phyloP scores from a whole-genome alignment of 345 rosid genomes.

The Clarkia xantiana region DNA sequence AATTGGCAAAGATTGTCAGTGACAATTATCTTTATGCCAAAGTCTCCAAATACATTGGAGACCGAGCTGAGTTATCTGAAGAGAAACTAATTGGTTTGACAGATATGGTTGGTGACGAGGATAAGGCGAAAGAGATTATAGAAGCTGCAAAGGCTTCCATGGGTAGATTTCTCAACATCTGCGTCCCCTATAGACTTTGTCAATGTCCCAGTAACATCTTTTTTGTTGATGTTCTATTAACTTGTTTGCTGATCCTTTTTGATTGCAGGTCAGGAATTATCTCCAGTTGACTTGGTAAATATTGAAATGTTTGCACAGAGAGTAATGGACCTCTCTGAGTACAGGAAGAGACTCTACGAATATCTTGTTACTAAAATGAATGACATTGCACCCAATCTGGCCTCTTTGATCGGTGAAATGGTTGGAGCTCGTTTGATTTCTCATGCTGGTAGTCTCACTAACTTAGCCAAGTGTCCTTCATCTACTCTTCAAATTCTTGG shows the following conservation, averaged over 20 bases:
- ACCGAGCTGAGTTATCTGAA: constrained; percentile 56
- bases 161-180: constrained; percentile 33
- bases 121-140: constrained; percentile 71
- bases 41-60: constrained; percentile 55
- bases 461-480: constrained; percentile 95
- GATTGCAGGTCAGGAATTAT: constrained; percentile 87
- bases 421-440: constrained; percentile 92
- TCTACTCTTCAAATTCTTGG: constrained; percentile 98
- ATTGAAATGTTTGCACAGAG: constrained; percentile 72
- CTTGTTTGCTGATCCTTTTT: constrained; percentile 7
- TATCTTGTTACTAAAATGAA: constrained; percentile 81
- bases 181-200: neutral
- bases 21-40: constrained; percentile 82
- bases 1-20: constrained; percentile 75
- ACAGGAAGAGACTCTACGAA: constrained; percentile 74
- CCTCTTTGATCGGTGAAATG: constrained; percentile 83
- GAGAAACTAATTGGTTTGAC: constrained; percentile 48
- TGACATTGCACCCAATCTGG: constrained; percentile 89
- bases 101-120: constrained; percentile 79
- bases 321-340: constrained; percentile 75
- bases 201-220: no score
- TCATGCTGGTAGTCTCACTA: constrained; percentile 95
- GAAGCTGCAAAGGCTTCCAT: constrained; percentile 97
- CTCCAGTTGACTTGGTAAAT: constrained; percentile 72
- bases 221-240: constrained; percentile 1